Evolutionary conservation across 257 asterid species (phyloP), one percentile per base, ranked within the genome.

Genomic region (Lithospermum erythrorhizon): DNA sequence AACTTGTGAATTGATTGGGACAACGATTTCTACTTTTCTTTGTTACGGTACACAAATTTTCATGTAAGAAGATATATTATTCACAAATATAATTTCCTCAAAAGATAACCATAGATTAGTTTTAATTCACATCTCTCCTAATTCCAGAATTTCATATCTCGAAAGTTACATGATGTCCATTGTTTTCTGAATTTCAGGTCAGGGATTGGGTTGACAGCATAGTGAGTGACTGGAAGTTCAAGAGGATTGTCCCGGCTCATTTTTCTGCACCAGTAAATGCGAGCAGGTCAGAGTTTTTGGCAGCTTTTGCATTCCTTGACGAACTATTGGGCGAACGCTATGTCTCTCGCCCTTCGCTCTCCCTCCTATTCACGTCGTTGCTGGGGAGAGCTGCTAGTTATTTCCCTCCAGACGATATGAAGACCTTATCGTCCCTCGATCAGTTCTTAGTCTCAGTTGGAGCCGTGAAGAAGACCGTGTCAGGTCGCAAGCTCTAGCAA

Each of bases 321-420:
- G 96, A 91, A 57, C 95, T 86, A 37, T 67, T 83, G 77, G 96
- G 90, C 0, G 94, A 90, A 61, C 77, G 79, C 41, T 83, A 83
- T 47, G 81, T 74, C 2, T 81, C 93, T 16, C 78, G 94, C 17
- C 94, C 94, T 58, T 88, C 96, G 3, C 70, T 87, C 53, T 79
- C 94, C 63, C 75, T 82, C 69, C 75, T 86, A 11, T 86, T 86
- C 84, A 71, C 94, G 3, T 84, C 89, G 9, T 85, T 86, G 22
- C 71, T 88, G 70, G 98, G 98, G 61, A 91, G 81, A 72, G 95
- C 95, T 2, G 94, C 95, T 57, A 84, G 87, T 65, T 88, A 91
- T 65, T 91, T 88, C 78, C 93, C 98, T 61, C 93, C 96, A 24
- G 98, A 91, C 60, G 98, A 88, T 61, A 88, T 87, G 98, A 82